Base-by-base conservation (phyloP, 208 protist species). In the Acanthamoeba castellanii region DNA sequence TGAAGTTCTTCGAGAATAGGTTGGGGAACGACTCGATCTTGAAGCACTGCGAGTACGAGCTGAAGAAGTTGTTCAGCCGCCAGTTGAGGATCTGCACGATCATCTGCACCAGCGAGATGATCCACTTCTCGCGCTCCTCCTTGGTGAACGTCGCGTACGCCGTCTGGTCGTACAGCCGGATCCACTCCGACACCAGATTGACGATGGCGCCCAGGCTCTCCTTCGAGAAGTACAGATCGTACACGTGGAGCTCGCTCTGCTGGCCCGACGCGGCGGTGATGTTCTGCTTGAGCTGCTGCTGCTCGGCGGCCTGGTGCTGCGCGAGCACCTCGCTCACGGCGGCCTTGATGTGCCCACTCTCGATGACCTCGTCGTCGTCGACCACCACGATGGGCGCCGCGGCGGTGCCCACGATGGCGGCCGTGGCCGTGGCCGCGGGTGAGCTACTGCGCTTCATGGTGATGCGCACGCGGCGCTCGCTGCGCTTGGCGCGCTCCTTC, bases 61-160 rank as follows among this genome's bases (percentile, higher is more conserved):
- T 87, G 78, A 87, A 87, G 78, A 87, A 87, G 78, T 87, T 87
- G 78, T 87, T 87, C 18, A 87, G 78, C n/a, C 78, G 78, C 78
- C 78, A 87, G 78, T 87, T 87, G 78, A 87, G 78, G 32, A 87
- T 87, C 78, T 87, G 78, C 47, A 87, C 78, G 78, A 87, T 87
- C 78, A 87, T 87, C 78, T 87, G 78, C 50, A 87, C 50, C 50
- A 87, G 78, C 78, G 78, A 87, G 78, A 87, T 87, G 78, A 87
- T 87, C 78, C 78, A 87, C 78, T 57, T 87, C 78, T 87, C 78
- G 20, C 78, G 78, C 42, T 87, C 78, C 78, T 87, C 78, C n/a
- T 42, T n/a, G n/a, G 45, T 87, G 78, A 87, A 87, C 32, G 47
- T 61, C 22, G 78, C 27, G 78, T 87, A 87, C 47, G 78, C 42